Evolutionary conservation across 495 filamentous ascomycete genomes (phyloP), one percentile per base, ranked within the genome.

Genomic region (Penicillium fimorum): DNA sequence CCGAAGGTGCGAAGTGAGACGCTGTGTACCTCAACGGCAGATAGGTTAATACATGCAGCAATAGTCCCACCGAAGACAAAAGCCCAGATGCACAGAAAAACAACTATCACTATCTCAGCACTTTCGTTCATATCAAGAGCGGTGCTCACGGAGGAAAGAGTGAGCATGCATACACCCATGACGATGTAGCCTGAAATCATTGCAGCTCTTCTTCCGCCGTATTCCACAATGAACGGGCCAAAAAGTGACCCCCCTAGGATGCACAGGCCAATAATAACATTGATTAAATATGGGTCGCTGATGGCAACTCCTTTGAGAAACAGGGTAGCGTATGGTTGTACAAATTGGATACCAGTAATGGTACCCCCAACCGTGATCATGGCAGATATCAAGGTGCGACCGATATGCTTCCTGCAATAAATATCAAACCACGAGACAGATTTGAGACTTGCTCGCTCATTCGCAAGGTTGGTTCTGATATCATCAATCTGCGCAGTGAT

Each of bases 1-100:
- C 68, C 68, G 13, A 65, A 70, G n/a, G 68, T 70, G 18, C 68
- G 68, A 35, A 70, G 59, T 27, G 60, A 60, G 1, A 70, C 66
- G 17, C 65, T 66, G 51, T 70, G 68, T 63, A 70, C 67, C 41
- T 70, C 68, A 0, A 66, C 65, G 1, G 68, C 55, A 7, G 60
- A 47, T 9, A 70, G 49, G 8, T 47, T 33, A 1, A 59, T 59
- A 53, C 58, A 60, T 0, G 68, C 59, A 1, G 62, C 68, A 32
- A 70, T 66, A 2, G 59, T 66, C 32, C 60, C 66, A 5, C 68
- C 66, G 27, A 69, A 70, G 0, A 70, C 50, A 37, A 70, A 69
- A 5, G 66, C 50, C 68, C 68, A 70, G 12, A 67, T 15, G 37
- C 63, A 69, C 15, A 70, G 33, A 11, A 70, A 47, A 3, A 65